Percentiles rank a stretch among this genome's conserved stretches.
phyloP scores from a whole-genome alignment of 139 green algal species.

The Coelastrella sp. region DNA sequence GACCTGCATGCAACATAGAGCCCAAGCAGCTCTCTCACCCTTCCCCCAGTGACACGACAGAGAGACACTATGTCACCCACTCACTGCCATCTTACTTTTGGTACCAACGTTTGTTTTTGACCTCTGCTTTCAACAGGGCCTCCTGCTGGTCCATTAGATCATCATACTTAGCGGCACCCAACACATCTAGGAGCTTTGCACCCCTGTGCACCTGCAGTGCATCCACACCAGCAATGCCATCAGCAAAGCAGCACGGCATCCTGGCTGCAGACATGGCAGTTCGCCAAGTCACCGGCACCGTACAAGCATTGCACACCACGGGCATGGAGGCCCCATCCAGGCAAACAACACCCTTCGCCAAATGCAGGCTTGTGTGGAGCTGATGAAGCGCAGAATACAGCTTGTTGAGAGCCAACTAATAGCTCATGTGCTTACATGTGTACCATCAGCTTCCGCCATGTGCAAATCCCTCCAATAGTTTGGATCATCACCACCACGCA shows the following conservation, averaged over 20 bases:
- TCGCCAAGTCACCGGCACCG: too few species aligned
- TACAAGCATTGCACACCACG: too few species aligned
- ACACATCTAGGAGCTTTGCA: slow-evolving; percentile 39
- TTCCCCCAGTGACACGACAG: too few species aligned
- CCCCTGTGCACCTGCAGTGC: slow-evolving; percentile 17
- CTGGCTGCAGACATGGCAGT: too few species aligned
- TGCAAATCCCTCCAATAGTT: slow-evolving; percentile 54
- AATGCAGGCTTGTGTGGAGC: neutral
- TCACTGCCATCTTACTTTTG: neutral
- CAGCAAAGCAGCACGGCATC: too few species aligned
- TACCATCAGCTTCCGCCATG: slow-evolving; percentile 49
- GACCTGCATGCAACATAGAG: too few species aligned
- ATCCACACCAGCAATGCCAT: neutral
- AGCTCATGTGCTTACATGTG: neutral
- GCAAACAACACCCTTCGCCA: too few species aligned
- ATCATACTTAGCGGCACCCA: slow-evolving; percentile 8
- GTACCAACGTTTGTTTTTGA: neutral
- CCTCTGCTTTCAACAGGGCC: neutral
- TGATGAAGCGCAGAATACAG: neutral
- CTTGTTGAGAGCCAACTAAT: neutral
- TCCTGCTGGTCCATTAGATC: slow-evolving; percentile 16
- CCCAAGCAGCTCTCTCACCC: too few species aligned
- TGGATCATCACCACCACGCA: slow-evolving; percentile 31
- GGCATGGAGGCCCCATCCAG: too few species aligned
- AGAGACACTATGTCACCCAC: too few species aligned